Evolutionary conservation across 2,329 filamentous ascomycete species (phyloP).

Genomic region (Cercospora berteroae): DNA sequence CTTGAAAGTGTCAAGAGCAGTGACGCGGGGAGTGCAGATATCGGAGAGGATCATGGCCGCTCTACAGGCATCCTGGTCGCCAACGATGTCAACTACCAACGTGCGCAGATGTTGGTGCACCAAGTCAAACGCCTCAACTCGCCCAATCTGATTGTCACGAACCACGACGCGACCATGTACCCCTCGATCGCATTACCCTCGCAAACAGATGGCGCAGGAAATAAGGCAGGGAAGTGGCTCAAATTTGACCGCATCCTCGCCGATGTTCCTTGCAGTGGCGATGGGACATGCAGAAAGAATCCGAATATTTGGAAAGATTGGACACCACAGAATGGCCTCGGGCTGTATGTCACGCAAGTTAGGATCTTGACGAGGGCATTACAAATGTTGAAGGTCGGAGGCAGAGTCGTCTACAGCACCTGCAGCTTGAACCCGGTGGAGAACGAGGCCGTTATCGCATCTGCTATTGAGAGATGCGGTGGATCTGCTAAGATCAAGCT

Average conservation of each 20-base stretch:
- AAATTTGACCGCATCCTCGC: constrained; percentile 97
- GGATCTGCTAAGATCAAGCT: constrained; percentile 78
- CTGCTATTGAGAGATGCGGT: constrained; percentile 86
- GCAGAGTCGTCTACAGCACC: constrained; percentile 93
- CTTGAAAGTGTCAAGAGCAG: constrained; percentile 58
- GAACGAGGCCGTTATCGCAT: constrained; percentile 87
- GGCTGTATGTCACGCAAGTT: constrained; percentile 81
- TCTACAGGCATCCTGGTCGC: constrained; percentile 90
- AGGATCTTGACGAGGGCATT: constrained; percentile 87
- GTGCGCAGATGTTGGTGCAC: constrained; percentile 94
- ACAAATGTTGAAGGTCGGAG: constrained; percentile 93
- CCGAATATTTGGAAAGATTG: constrained; percentile 92
- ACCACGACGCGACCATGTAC: constrained; percentile 95
- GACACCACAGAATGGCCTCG: constrained; percentile 82
- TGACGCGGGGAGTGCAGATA: constrained; percentile 45
- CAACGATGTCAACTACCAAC: constrained; percentile 95
- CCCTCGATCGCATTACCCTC: constrained; percentile 83
- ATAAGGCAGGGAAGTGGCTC: constrained; percentile 64
- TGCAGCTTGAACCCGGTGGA: constrained; percentile 99
- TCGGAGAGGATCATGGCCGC: constrained; percentile 68
- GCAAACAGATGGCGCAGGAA: constrained; percentile 47
- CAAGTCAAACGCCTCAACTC: constrained; percentile 97
- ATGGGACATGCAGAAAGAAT: constrained; percentile 93
- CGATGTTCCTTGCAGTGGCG: constrained; percentile 94
- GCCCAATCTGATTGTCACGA: constrained; percentile 93